phyloP scores from a whole-genome alignment of 148 eudicot genomes.

The Pharnaceum exiguum region DNA sequence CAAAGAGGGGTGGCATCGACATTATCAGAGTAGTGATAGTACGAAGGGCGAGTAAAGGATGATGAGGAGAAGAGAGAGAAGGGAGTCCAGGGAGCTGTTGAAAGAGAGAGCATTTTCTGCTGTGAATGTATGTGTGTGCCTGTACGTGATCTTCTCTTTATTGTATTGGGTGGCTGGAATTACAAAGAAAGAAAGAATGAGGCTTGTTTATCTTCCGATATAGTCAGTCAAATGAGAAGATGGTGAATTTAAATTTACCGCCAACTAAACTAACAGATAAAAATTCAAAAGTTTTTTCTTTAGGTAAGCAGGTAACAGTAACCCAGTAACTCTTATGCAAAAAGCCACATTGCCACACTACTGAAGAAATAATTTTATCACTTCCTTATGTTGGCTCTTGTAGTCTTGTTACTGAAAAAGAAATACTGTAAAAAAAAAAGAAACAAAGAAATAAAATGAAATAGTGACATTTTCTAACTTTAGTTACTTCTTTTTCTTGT shows the following conservation, averaged over 20 bases:
- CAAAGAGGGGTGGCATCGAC: background rate
- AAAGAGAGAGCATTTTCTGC: conserved; percentile 13
- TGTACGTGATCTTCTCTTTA: background rate
- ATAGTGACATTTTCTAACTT: too few relatives aligned
- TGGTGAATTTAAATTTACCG: background rate
- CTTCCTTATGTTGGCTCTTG: too few relatives aligned
- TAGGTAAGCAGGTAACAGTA: too few relatives aligned
- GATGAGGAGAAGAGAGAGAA: background rate
- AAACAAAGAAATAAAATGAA: too few relatives aligned
- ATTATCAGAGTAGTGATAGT: too few relatives aligned
- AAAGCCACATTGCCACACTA: too few relatives aligned
- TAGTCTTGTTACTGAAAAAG: too few relatives aligned
- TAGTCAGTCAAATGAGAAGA: too few relatives aligned
- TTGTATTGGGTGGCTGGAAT: background rate
- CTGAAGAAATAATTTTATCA: too few relatives aligned
- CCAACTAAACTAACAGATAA: background rate
- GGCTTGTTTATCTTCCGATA: background rate
- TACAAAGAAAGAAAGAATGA: background rate
- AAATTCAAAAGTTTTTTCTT: background rate
- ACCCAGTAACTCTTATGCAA: too few relatives aligned
- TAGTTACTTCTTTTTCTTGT: too few relatives aligned
- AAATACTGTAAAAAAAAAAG: too few relatives aligned
- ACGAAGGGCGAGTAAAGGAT: background rate
- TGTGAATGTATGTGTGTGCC: background rate
- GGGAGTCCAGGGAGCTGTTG: background rate